Conservation (phyloP, 2,329 filamentous ascomycete genomes). For the Venturia carpophila region DNA sequence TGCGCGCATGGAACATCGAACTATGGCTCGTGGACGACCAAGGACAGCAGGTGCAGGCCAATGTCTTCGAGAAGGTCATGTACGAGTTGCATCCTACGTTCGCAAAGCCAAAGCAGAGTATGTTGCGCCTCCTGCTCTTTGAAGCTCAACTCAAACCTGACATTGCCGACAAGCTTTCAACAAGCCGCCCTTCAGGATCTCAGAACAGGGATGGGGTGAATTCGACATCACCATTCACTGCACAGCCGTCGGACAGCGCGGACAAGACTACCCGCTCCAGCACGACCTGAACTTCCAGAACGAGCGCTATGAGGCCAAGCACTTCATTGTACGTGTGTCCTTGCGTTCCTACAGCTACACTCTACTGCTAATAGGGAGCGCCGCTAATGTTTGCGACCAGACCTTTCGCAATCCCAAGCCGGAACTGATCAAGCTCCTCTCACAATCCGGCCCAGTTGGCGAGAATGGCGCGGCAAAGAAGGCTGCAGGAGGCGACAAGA, state of each 20-base stretch:
- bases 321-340: constrained; percentile 53
- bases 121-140: constrained; percentile 29
- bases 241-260: constrained; percentile 74
- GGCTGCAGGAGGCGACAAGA: constrained; percentile 50
- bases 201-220: constrained; percentile 96
- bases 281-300: constrained; percentile 91
- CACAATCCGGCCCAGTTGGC: constrained; percentile 71
- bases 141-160: constrained; percentile 15
- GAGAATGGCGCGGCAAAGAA: constrained; percentile 58
- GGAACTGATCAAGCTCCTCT: constrained; percentile 67
- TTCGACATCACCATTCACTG: constrained; percentile 90
- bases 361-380: neutral
- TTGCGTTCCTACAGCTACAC: constrained; percentile 25
- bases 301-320: constrained; percentile 72
- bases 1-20: constrained; percentile 86
- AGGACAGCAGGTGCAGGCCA: constrained; percentile 75
- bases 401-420: constrained; percentile 90
- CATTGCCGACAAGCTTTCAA: constrained; percentile 54
- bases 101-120: constrained; percentile 77
- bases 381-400: constrained; percentile 29
- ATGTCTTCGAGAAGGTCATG: constrained; percentile 81
- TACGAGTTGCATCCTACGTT: constrained; percentile 96
- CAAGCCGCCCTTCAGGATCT: constrained; percentile 78
- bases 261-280: constrained; percentile 69
- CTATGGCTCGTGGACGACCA: constrained; percentile 78